Conservation (phyloP, 345 rosid genomes). For the Rhodamnia argentea region DNA sequence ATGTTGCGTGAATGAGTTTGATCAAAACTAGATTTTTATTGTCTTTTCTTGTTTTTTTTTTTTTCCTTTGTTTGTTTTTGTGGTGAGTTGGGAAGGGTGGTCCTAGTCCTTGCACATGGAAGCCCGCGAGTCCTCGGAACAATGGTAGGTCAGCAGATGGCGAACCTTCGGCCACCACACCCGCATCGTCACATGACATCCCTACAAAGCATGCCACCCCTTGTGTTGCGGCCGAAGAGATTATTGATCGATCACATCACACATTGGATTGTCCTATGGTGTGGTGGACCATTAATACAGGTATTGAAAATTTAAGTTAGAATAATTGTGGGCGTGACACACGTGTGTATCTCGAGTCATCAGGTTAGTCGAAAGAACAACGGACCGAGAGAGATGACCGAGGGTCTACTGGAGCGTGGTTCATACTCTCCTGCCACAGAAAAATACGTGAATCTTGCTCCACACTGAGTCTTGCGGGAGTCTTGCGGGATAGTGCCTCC, state of each 20-base stretch:
- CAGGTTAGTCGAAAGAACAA: background rate
- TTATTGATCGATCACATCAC: background rate
- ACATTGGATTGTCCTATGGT: background rate
- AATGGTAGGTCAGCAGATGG: background rate
- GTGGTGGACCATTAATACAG: background rate
- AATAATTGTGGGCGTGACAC: background rate
- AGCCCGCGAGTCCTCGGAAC: background rate
- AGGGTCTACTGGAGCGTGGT: background rate
- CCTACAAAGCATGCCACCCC: background rate
- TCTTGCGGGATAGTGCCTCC: too few relatives aligned
- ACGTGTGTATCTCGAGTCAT: background rate
- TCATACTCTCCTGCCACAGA: too few relatives aligned
- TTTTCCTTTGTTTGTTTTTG: background rate
- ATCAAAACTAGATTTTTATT: background rate
- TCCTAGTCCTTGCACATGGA: background rate
- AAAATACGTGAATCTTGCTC: too few relatives aligned
- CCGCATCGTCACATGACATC: background rate
- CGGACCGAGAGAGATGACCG: background rate
- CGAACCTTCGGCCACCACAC: background rate
- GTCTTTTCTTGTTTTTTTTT: background rate
- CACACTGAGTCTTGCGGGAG: too few relatives aligned
- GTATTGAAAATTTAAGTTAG: background rate
- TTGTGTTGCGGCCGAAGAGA: background rate
- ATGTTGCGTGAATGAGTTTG: too few relatives aligned
- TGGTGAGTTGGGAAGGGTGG: background rate